Base-by-base conservation (phyloP, 495 filamentous ascomycete species). In the Entonaema liquescens region DNA sequence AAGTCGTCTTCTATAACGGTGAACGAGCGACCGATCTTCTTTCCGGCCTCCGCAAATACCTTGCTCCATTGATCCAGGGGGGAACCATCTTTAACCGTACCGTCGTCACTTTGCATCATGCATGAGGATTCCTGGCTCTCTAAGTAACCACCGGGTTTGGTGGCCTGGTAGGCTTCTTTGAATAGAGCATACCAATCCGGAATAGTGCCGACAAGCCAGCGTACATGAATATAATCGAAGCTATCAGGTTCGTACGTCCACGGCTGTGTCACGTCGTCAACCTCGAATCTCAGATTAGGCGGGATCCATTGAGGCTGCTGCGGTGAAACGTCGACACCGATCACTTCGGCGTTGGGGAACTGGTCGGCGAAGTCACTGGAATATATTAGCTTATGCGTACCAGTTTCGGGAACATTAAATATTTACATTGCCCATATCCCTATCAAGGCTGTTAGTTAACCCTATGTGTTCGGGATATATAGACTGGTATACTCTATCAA, bases 211-310 rank as follows among this genome's bases (percentile, higher is more conserved):
- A 83, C 83, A n/a, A 91, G 70, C 36, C 79, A 77, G 5, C 89
- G 84, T 33, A 86, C 80, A 70, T 92, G 89, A 57, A 91, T 81
- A 63, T 85, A 89, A 77, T 92, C 90, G 68, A 92, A 76, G 35
- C 66, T 67, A 47, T 76, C 67, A 9, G 62, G 71, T 5, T 76
- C 63, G 62, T 77, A 88, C 0, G 81, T 82, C 86, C 86, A 89
- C 17, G 79, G 74, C 42, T 74, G 80, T 29, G 81, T 80, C 15
- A 82, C 68, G 59, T 87, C 86, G 59, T 88, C 86, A 49, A 87
- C 72, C 66, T 92, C 84, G 65, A 89, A 89, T 40, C 76, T 78
- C 17, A 78, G 72, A 69, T 87, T 88, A 1, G 83, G 83, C 6
- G 84, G 83, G 8, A 85, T 79, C 74, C 80, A 82, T 29, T 73